Evolutionary conservation across 768 basidiomycete species (phyloP).

Genomic region (Xerocomellus dryophilus): DNA sequence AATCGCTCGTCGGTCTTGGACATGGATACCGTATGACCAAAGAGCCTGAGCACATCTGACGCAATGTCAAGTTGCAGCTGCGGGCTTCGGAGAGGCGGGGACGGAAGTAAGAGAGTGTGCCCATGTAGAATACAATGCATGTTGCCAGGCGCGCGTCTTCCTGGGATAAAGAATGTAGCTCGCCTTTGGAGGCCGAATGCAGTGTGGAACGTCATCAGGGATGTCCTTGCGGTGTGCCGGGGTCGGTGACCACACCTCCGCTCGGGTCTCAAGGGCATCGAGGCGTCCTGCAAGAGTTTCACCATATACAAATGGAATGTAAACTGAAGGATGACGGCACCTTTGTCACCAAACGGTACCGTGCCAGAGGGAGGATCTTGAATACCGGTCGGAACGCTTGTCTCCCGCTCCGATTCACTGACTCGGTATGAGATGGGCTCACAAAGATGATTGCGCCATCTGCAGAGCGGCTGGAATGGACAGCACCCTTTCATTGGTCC

Average conservation of each 20-base stretch:
- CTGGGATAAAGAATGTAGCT: neutral
- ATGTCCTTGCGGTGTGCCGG: neutral
- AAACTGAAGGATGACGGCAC: neutral
- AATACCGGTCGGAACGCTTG: neutral
- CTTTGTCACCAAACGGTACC: neutral
- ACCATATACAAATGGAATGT: neutral
- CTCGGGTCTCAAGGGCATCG: slow-evolving; percentile 8
- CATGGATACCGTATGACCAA: slow-evolving; percentile 1
- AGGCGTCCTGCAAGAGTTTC: slow-evolving; percentile 1
- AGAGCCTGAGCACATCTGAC: neutral
- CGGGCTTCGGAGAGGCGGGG: neutral
- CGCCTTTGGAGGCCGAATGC: neutral
- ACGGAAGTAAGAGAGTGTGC: neutral
- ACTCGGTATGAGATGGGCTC: neutral
- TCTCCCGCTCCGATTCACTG: neutral
- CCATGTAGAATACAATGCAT: slow-evolving; percentile 1
- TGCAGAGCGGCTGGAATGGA: no score
- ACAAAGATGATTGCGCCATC: neutral
- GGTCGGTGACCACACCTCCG: neutral
- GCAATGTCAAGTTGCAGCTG: neutral
- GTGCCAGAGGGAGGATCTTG: neutral
- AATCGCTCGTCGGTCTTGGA: neutral
- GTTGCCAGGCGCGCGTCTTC: neutral
- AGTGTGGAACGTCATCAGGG: slow-evolving; percentile 2
- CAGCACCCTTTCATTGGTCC: no score